phyloP scores from a whole-genome alignment of 257 asterid species.

The Henckelia pumila region DNA sequence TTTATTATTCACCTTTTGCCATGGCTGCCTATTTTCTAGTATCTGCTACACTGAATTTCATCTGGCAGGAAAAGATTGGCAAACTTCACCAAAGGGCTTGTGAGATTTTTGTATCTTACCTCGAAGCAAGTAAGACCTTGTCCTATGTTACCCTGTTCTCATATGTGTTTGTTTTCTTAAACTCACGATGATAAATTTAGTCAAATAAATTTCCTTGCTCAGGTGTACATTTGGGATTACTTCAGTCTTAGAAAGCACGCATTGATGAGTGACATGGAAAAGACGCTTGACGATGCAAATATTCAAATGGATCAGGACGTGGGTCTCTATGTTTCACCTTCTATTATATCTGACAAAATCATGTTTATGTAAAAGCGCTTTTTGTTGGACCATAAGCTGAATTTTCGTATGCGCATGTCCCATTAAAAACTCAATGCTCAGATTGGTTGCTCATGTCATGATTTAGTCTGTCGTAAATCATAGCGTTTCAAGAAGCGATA shows the following conservation, averaged over 20 bases:
- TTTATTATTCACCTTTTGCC: neutral
- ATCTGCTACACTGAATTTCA: slow-evolving; percentile 21
- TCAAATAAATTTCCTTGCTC: slow-evolving; percentile 22
- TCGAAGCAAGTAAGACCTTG: slow-evolving; percentile 64
- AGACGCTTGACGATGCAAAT: slow-evolving; percentile 93
- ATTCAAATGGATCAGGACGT: slow-evolving; percentile 99
- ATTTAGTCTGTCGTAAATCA: neutral
- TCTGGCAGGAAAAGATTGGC: slow-evolving; percentile 81
- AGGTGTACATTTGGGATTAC: slow-evolving; percentile 93
- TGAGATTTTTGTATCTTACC: slow-evolving; percentile 69
- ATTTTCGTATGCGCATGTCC: slow-evolving; percentile 13
- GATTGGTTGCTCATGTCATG: slow-evolving; percentile 1
- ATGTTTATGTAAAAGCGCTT: slow-evolving; percentile 24
- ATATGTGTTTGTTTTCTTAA: slow-evolving; percentile 16
- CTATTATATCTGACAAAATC: slow-evolving; percentile 23
- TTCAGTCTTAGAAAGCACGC: slow-evolving; percentile 83
- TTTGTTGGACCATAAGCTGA: slow-evolving; percentile 23
- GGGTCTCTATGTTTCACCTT: slow-evolving; percentile 39
- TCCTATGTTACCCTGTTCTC: slow-evolving; percentile 11
- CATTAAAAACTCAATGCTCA: neutral
- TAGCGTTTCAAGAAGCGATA: neutral
- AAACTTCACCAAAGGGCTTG: slow-evolving; percentile 90
- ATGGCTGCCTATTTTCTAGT: neutral
- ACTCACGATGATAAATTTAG: slow-evolving; percentile 17
- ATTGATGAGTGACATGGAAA: slow-evolving; percentile 92